A percentile compares a stretch with the other conserved stretches of the same genome.
Conservation (phyloP, 2,329 filamentous ascomycete species). For the Periglandula ipomoeae region DNA sequence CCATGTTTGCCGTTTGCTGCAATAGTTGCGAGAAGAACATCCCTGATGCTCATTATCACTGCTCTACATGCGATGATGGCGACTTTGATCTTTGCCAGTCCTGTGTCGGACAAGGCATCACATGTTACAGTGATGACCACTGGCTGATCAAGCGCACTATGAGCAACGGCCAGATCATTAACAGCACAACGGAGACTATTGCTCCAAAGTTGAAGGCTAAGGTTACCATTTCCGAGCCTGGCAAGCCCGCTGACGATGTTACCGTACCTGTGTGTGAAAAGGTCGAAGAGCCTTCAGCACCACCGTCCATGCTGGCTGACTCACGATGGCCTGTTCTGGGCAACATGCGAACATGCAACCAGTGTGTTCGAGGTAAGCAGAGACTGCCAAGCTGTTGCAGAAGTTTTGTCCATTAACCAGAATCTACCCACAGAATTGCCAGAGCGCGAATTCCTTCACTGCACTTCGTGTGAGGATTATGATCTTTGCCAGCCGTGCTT, state of each 20-base stretch:
- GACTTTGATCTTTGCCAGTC: conserved; percentile 86
- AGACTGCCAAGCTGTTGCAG: conserved; percentile 6
- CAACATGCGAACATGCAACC: conserved; percentile 59
- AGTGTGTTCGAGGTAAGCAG: conserved; percentile 39
- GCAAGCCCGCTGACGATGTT: background rate
- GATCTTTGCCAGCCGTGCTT: conserved; percentile 87
- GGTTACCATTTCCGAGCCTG: conserved; percentile 13
- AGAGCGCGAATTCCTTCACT: conserved; percentile 78
- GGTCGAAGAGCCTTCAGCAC: background rate
- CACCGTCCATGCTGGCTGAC: background rate
- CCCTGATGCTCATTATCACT: conserved; percentile 82
- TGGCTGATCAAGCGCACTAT: conserved; percentile 92
- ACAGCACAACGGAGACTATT: conserved; percentile 77
- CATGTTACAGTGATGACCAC: conserved; percentile 71
- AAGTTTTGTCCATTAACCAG: background rate
- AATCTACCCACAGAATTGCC: conserved; percentile 45
- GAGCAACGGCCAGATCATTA: conserved; percentile 67
- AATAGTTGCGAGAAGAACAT: conserved; percentile 79
- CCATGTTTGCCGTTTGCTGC: conserved; percentile 76
- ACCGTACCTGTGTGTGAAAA: background rate
- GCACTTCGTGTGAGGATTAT: conserved; percentile 76
- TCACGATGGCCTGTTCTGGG: conserved; percentile 11
- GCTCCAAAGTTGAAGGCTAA: conserved; percentile 48
- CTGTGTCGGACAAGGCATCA: conserved; percentile 66
- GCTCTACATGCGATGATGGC: conserved; percentile 82